Evolutionary conservation across 495 filamentous ascomycete species (phyloP).

Genomic region (Xylaria flabelliformis): DNA sequence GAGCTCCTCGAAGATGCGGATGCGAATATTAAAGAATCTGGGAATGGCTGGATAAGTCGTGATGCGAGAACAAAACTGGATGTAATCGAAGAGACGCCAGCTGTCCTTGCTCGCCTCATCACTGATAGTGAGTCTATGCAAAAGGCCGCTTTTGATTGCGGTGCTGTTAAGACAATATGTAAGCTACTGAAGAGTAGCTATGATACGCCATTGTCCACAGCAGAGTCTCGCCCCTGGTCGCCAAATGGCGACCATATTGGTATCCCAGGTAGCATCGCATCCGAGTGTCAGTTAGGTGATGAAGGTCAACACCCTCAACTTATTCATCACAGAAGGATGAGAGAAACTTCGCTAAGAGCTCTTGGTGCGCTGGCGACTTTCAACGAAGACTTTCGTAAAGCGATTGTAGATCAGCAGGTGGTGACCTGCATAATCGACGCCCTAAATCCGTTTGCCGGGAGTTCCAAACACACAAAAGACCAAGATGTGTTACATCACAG

Average conservation of each 20-base stretch:
- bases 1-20: constrained; percentile 65
- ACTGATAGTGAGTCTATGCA: constrained; percentile 78
- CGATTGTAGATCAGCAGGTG: constrained; percentile 79
- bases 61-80: constrained; percentile 49
- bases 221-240: constrained; percentile 52
- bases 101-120: constrained; percentile 77
- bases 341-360: constrained; percentile 79
- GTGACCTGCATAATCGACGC: constrained; percentile 84
- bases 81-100: constrained; percentile 73
- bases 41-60: constrained; percentile 38
- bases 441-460: constrained; percentile 64
- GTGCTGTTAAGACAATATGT: constrained; percentile 72
- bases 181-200: constrained; percentile 75
- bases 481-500: constrained; percentile 28
- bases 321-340: constrained; percentile 75
- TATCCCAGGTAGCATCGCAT: constrained; percentile 28
- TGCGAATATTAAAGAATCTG: constrained; percentile 46
- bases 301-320: constrained; percentile 67
- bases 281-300: constrained; percentile 59
- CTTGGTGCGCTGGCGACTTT: constrained; percentile 78
- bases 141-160: constrained; percentile 80
- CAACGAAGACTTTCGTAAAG: constrained; percentile 85
- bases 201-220: constrained; percentile 52
- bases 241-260: constrained; percentile 35
- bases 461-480: constrained; percentile 26